Base-by-base conservation (phyloP, 352 stramenopile genomes). In the Globisporangium radiosum region DNA sequence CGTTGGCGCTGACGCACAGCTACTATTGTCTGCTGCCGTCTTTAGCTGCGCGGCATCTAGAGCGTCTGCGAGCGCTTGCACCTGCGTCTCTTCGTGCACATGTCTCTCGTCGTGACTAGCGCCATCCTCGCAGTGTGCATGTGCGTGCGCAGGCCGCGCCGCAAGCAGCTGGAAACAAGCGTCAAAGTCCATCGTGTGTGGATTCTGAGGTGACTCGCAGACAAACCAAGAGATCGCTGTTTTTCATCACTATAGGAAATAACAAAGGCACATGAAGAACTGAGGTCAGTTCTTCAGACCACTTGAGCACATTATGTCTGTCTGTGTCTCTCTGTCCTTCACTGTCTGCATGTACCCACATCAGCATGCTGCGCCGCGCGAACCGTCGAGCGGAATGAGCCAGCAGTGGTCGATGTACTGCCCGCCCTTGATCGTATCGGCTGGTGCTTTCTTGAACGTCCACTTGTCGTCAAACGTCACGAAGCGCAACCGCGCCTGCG, bases 381-480 rank as follows among this genome's bases (percentile, higher is more conserved):
- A 88, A 17, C 78, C 78, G 50, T 88, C 78, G 25, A 78, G 59
- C 10, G 77, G 79, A 50, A 90, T 86, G 56, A 86, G 69, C 80
- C 80, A 90, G 71, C 80, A 90, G 51, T 90, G 80, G 33, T 63
- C 74, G 38, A 81, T 42, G 33, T 63, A 61, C 17, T 77, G 61
- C 8, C 78, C 81, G 36, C 78, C 78, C 40, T 78, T 73, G 17
- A 85, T 65, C 2, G 81, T 87, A 17, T 73, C 56, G 6, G 50
- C 37, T 19, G 62, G 64, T 33, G 71, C 65, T 25, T 65, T 60
- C 10, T 73, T 64, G 64, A 90, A 90, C 36, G 71, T 47, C 78
- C 81, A 91, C 9, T 77, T 68, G 59, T 68, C 59, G 63, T 88
- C 79, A 38, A 90, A 90, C 54, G 77, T 92, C 50, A 80, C 68